A percentile compares a stretch with the other conserved stretches of the same genome.
phyloP scores from a whole-genome alignment of 345 rosid species.

The Rhizophora mangle region DNA sequence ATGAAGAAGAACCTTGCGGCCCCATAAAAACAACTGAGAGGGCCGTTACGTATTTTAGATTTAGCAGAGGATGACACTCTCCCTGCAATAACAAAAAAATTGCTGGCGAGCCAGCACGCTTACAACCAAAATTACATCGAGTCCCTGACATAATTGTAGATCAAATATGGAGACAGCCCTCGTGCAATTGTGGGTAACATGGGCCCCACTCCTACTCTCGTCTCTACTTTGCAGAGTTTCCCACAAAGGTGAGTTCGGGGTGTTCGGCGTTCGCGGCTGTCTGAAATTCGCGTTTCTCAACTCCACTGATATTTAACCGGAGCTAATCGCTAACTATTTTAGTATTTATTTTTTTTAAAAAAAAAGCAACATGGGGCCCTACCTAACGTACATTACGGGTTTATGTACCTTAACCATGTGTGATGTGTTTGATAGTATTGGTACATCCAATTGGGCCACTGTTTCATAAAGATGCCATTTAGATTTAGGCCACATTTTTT shows the following conservation, averaged over 20 bases:
- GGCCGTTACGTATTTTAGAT: no score
- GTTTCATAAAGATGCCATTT: no score
- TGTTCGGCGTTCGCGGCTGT: no score
- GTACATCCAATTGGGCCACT: conserved; percentile 6
- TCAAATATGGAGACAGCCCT: neutral
- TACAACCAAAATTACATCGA: conserved; percentile 15
- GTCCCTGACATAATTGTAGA: neutral
- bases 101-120: neutral
- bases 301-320: no score
- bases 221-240: no score
- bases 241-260: no score
- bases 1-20: neutral
- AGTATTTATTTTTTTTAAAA: no score
- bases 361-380: no score
- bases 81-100: neutral
- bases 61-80: neutral
- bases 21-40: neutral
- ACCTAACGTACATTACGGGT: conserved; percentile 19
- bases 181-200: neutral
- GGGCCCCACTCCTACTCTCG: conserved; percentile 4
- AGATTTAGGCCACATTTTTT: no score
- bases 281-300: no score
- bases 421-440: conserved; percentile 17
- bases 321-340: no score
- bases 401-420: conserved; percentile 8